These are phyloP conservation scores for Paraconiothyrium brasiliense DNA, from an alignment of 2,329 filamentous ascomycete genomes.

Conservation along the genomic window DNA sequence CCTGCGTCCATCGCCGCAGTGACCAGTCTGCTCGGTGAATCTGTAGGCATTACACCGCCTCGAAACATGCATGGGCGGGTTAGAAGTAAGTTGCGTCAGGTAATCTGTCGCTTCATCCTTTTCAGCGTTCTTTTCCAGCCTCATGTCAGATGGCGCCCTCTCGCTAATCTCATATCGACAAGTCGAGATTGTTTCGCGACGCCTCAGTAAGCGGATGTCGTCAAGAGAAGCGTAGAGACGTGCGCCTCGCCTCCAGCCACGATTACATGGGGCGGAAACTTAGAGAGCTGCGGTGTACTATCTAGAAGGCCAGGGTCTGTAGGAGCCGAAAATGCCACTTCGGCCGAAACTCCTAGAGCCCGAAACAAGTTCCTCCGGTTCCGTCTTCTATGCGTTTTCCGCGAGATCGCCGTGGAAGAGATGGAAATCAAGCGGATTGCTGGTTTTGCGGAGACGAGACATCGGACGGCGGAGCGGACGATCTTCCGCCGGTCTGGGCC, in stretches of 20 bases:
- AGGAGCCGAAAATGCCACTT: not conserved
- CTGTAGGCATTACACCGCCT: not conserved
- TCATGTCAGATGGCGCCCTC: conserved; percentile 5
- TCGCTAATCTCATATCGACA: not conserved
- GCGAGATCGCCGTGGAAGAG: not conserved
- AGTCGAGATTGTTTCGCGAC: not conserved
- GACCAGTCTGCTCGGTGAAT: not conserved
- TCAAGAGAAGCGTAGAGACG: conserved; percentile 5
- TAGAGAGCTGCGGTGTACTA: not conserved
- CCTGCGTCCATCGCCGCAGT: conserved; percentile 2
- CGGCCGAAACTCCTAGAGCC: not conserved
- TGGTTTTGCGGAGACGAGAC: not conserved
- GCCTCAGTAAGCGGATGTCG: conserved; percentile 5
- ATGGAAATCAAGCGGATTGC: not conserved
- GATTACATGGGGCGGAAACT: conserved; percentile 6
- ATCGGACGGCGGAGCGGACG: conserved; percentile 1
- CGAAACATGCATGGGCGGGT: not conserved
- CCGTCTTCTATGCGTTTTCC: not conserved
- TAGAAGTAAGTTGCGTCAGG: not conserved
- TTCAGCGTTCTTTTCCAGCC: not conserved
- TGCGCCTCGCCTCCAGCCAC: conserved; percentile 8
- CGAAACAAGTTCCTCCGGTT: not conserved
- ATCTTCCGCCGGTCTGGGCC: not conserved
- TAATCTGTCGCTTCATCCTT: not conserved
- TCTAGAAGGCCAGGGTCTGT: not conserved